phyloP scores from a whole-genome alignment of 2,329 filamentous ascomycete genomes.

The Cryoendolithus antarcticus region DNA sequence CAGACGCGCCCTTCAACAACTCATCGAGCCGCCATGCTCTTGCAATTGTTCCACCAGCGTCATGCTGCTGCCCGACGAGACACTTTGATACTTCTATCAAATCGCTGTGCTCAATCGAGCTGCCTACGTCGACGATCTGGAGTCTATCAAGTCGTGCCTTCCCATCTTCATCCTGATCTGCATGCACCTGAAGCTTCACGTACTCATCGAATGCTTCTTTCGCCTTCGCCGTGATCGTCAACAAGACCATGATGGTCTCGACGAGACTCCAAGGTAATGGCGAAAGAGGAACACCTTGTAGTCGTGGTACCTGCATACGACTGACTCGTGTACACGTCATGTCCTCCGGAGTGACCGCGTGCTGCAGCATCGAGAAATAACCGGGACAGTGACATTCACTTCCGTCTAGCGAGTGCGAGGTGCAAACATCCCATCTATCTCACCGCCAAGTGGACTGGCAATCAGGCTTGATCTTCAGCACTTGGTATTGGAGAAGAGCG shows the following conservation, averaged over 20 bases:
- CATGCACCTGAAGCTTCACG: constrained; percentile 6
- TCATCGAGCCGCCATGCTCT: constrained; percentile 46
- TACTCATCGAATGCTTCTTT: constrained; percentile 45
- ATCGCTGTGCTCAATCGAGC: constrained; percentile 60
- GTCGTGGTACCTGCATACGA: no score
- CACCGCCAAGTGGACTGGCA: no score
- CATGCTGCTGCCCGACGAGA: constrained; percentile 25
- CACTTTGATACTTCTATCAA: constrained; percentile 49
- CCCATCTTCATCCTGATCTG: constrained; percentile 4
- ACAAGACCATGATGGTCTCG: constrained; percentile 50
- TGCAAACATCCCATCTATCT: no score
- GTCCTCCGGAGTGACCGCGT: no score
- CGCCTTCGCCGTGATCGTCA: constrained; percentile 61
- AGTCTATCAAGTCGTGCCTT: constrained; percentile 8
- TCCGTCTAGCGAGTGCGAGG: no score
- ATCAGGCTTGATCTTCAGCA: no score
- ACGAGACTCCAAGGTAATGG: no score
- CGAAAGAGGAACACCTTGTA: no score
- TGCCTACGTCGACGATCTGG: constrained; percentile 35
- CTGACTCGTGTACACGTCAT: no score
- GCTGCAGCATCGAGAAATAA: no score
- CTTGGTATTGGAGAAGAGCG: no score
- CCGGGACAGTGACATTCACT: no score
- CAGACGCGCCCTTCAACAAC: constrained; percentile 56
- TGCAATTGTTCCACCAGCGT: constrained; percentile 3